phyloP scores from a whole-genome alignment of 2,329 filamentous ascomycete species.

The Fusarium sp. region DNA sequence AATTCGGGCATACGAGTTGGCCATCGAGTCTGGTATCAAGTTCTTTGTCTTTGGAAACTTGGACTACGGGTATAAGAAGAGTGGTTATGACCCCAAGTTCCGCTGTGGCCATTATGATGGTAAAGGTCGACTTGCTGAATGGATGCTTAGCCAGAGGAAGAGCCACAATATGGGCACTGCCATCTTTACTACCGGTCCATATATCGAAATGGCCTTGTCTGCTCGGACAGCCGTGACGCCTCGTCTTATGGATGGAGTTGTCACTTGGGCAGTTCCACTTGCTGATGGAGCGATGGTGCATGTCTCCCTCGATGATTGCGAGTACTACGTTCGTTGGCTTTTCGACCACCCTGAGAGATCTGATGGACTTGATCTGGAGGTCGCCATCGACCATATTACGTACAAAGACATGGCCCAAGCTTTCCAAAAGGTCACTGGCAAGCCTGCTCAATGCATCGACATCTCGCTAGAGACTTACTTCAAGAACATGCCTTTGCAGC shows the following conservation, averaged over 20 bases:
- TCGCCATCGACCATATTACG: constrained; percentile 1
- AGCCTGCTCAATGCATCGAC: constrained; percentile 16
- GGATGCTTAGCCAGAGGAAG: constrained; percentile 53
- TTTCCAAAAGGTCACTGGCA: constrained; percentile 18
- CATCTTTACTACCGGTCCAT: constrained; percentile 10
- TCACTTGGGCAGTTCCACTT: constrained; percentile 21
- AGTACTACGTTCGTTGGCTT: constrained; percentile 17
- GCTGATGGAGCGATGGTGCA: constrained; percentile 2
- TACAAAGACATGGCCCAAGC: constrained; percentile 6
- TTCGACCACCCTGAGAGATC: constrained; percentile 12
- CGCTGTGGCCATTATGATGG: constrained; percentile 61
- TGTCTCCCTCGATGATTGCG: constrained; percentile 27
- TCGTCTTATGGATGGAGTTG: neutral
- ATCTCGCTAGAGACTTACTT: neutral
- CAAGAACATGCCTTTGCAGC: accelerated
- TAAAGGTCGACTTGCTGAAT: constrained; percentile 58
- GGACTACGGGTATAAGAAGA: constrained; percentile 60
- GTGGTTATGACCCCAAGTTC: constrained; percentile 58
- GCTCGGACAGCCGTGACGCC: neutral
- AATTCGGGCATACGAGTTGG: neutral
- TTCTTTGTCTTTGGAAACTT: constrained; percentile 61
- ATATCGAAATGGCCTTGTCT: constrained; percentile 16
- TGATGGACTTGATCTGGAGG: constrained; percentile 15
- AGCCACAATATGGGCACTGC: neutral
- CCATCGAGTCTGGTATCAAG: constrained; percentile 40